Evolutionary conservation across 305 asterid species (phyloP).

Genomic region (Fraxinus angustifolia): DNA sequence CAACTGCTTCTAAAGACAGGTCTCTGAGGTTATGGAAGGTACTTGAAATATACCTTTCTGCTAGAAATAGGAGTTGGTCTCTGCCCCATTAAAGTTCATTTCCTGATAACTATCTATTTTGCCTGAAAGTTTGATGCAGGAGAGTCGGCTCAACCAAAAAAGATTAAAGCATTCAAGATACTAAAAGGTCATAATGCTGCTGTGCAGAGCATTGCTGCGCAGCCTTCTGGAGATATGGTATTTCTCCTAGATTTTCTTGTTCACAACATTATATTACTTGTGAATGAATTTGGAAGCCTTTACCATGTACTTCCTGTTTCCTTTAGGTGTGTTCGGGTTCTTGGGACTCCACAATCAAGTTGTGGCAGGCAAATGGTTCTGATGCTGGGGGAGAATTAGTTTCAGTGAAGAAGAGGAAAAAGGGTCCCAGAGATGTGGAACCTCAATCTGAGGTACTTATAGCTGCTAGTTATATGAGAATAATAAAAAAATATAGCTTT

Average conservation of each 20-base stretch:
- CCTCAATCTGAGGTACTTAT: slow-evolving; percentile 60
- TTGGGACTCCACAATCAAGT: slow-evolving; percentile 75
- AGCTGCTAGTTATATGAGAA: slow-evolving; percentile 17
- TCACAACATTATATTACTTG: slow-evolving; percentile 9
- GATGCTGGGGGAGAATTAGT: slow-evolving; percentile 47
- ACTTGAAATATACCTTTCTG: slow-evolving; percentile 24
- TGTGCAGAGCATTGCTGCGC: slow-evolving; percentile 71
- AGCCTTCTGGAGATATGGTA: slow-evolving; percentile 74
- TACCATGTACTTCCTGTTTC: slow-evolving; percentile 21
- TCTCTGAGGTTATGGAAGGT: slow-evolving; percentile 88
- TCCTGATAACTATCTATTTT: slow-evolving; percentile 23
- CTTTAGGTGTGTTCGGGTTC: slow-evolving; percentile 90
- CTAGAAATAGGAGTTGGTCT: not conserved
- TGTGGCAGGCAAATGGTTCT: slow-evolving; percentile 62
- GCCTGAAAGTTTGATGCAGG: slow-evolving; percentile 60
- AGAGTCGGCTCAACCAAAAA: slow-evolving; percentile 52
- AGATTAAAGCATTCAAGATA: slow-evolving; percentile 53
- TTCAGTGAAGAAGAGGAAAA: slow-evolving; percentile 78
- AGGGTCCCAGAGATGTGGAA: slow-evolving; percentile 43
- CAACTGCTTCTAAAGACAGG: slow-evolving; percentile 88
- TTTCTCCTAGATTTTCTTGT: slow-evolving; percentile 8
- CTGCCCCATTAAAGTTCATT: not conserved
- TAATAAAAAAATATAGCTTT: not conserved
- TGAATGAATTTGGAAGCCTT: not conserved
- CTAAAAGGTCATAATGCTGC: slow-evolving; percentile 75